Conservation (phyloP, 495 filamentous ascomycete genomes). For the Hyaloscypha variabilis region DNA sequence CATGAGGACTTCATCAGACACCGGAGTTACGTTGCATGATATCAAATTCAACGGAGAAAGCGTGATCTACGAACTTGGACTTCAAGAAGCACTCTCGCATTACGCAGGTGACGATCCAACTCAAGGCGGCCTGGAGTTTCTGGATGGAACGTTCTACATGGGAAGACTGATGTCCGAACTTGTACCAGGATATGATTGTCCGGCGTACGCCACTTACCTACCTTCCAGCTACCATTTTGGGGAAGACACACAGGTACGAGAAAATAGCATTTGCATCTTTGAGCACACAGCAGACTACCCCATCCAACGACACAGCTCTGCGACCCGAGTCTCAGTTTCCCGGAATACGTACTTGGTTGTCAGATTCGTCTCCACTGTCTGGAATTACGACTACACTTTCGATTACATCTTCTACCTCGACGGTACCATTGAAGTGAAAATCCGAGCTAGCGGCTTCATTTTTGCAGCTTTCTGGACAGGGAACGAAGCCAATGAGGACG, state of each 20-base stretch:
- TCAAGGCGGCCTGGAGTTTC: slow-evolving; percentile 42
- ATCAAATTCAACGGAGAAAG: slow-evolving; percentile 55
- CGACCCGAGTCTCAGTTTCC: slow-evolving; percentile 38
- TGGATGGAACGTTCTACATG: slow-evolving; percentile 52
- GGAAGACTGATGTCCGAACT: slow-evolving; percentile 48
- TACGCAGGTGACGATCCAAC: slow-evolving; percentile 56
- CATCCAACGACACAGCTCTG: slow-evolving; percentile 46
- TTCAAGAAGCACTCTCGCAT: slow-evolving; percentile 58
- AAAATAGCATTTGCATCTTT: slow-evolving; percentile 53
- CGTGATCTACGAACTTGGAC: slow-evolving; percentile 56
- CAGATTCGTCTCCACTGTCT: slow-evolving; percentile 50
- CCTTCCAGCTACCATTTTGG: slow-evolving; percentile 41
- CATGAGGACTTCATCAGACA: slow-evolving; percentile 44
- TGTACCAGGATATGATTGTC: slow-evolving; percentile 55
- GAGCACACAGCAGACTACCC: slow-evolving; percentile 48
- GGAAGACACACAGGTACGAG: slow-evolving; percentile 42
- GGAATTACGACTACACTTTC: slow-evolving; percentile 55
- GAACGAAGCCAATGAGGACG: slow-evolving; percentile 36
- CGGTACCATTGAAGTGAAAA: slow-evolving; percentile 55
- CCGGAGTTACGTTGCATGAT: slow-evolving; percentile 49
- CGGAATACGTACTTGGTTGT: slow-evolving; percentile 51
- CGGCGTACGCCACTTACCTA: slow-evolving; percentile 48
- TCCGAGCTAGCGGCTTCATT: slow-evolving; percentile 61
- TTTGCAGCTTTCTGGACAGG: slow-evolving; percentile 53
- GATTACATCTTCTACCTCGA: slow-evolving; percentile 57